Evolutionary conservation across 2,329 filamentous ascomycete genomes (phyloP), one percentile per base, ranked within the genome.

Genomic region (Claviceps sp.): DNA sequence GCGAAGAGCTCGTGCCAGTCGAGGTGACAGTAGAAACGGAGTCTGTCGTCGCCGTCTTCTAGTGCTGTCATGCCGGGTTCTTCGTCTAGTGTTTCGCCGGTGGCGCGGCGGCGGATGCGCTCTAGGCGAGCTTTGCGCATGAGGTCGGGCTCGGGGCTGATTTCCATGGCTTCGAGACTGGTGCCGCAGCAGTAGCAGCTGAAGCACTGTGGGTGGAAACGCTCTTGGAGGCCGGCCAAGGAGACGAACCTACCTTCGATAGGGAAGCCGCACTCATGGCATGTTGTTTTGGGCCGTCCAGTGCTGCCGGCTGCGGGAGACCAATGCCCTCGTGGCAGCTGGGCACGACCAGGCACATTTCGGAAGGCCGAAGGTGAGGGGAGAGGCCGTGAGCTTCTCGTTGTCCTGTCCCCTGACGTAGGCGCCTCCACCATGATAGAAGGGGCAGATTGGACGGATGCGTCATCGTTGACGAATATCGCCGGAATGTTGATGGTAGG

Each of bases 1-100:
- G 86, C 89, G 68, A 88, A 98, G 50, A 86, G 74, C 69, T 98
- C 93, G 67, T 98, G 93, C 79, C 90, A 98, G 72, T 98, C 93
- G n/a, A 98, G 78, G 65, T 97, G 91, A 69, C 93, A 98, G 71
- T 86, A 98, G 76, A 97, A 97, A 11, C 91, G 82, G 45, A 88
- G 70, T 11, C 80, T 75, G 39, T 79, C 77, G 63, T 91, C 85
- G 43, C 85, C 83, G 59, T 91, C 86, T 56, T 87, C 83, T 2
- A 76, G 76, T 67, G 78, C 77, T 11, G 81, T 83, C 63, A 79
- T 71, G 34, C 78, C 79, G 2, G 81, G 80, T 49, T 76, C 71
- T 53, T 86, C 83, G 5, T 80, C 71, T 11, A 86, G 66, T 1
- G 78, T 62, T 57, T 83, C 77, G 23, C 79, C 80, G 0, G 68